Base-by-base conservation (phyloP, 768 basidiomycete species). In the Hygrophorus russula region DNA sequence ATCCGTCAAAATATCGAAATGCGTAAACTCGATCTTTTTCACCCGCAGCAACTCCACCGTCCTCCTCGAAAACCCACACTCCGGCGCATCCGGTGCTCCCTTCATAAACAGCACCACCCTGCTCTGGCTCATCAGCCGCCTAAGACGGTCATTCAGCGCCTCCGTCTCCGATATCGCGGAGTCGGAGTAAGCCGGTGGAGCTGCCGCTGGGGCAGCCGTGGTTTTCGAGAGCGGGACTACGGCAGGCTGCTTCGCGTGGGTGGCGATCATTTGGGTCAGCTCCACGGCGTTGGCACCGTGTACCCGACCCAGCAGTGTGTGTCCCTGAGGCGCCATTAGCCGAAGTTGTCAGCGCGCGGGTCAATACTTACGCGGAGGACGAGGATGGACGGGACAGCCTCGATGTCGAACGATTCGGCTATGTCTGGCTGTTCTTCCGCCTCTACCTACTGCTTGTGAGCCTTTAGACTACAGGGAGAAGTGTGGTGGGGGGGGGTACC, bases 61-160 rank as follows among this genome's bases (percentile, higher is more conserved):
- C 65, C 82, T 77, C 46, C 80, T 66, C 4, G 85, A 88, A 58
- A 92, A 94, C 1, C 89, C 89, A 51, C 90, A 94, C 45, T 81
- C 76, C 5, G 90, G 90, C 2, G 63, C 66, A 27, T 80, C 72
- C 0, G 89, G 88, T 40, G 63, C 70, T 14, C 90, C 90, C 60
- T 94, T 94, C 88, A 94, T 93, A 70, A 93, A 91, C 45, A 93
- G 55, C 19, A 94, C 81, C 9, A 92, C 79, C 15, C 70, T 68
- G 61, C 72, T 74, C 62, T 87, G 76, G 48, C 71, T 73, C 91
- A 97, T 94, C 45, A 99, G 62, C 36, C 47, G 50, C 12, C 61
- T 67, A 55, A 93, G 74, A 39, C 91, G 73, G 34, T 62, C 57
- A 12, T 73, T 68, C 15, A 94, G 72, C 52, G 85, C 71, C 51